These are phyloP conservation scores for Lipomyces mesembrius DNA, from an alignment of 805 yeast species.

Conservation along the genomic window DNA sequence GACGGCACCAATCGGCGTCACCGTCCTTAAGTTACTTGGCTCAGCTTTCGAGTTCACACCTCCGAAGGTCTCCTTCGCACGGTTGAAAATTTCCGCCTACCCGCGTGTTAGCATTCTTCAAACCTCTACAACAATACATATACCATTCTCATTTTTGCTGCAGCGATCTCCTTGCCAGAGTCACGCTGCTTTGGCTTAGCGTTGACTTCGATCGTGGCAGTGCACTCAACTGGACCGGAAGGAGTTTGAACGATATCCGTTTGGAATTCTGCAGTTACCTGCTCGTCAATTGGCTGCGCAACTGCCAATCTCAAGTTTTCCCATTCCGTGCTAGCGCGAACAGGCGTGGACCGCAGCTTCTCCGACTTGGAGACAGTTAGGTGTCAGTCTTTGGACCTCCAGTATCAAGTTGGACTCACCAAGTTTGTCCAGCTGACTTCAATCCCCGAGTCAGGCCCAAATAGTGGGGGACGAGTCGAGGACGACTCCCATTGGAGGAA, in stretches of 20 bases:
- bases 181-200: neutral
- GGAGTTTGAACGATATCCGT: neutral
- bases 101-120: neutral
- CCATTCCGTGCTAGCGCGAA: neutral
- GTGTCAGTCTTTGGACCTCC: neutral
- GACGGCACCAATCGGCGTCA: conserved; percentile 2
- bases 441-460: too few relatives aligned
- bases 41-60: neutral
- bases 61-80: neutral
- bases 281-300: neutral
- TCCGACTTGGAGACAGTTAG: neutral
- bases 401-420: neutral
- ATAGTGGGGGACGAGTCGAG: neutral
- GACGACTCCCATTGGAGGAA: neutral
- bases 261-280: neutral
- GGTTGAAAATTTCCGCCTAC: neutral
- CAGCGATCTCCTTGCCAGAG: neutral
- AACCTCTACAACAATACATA: neutral
- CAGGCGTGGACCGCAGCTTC: neutral
- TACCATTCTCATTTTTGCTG: neutral
- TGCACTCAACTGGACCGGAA: neutral
- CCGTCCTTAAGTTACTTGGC: neutral
- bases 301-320: neutral
- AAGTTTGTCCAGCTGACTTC: neutral
- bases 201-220: neutral